A percentile compares a stretch with the other conserved stretches of the same genome.
Conservation (phyloP, 2,329 filamentous ascomycete genomes). For the Colletotrichum siamense region DNA sequence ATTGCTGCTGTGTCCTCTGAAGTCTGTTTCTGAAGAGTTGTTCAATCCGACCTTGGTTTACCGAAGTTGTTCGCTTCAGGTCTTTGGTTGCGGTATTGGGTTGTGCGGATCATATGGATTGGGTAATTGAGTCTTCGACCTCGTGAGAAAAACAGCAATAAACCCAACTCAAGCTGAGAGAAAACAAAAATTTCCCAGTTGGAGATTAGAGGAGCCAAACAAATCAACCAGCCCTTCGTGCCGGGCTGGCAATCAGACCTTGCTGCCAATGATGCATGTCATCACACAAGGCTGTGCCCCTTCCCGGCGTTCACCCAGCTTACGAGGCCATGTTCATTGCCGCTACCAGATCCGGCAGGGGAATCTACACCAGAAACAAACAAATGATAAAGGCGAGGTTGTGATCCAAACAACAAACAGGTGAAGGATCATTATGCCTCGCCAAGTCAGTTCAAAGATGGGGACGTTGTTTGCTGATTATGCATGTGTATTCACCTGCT, state of each 20-base stretch:
- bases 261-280: background rate
- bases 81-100: background rate
- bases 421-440: background rate
- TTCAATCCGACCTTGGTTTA: background rate
- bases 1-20: too few species aligned
- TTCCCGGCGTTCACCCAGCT: background rate
- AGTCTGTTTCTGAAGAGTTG: background rate
- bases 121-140: too few species aligned
- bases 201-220: background rate
- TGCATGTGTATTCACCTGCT: background rate
- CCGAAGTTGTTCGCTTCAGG: background rate
- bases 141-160: too few species aligned
- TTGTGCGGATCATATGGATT: too few species aligned
- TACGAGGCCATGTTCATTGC: background rate
- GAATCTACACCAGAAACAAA: background rate
- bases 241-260: background rate
- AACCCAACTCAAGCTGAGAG: background rate
- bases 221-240: background rate
- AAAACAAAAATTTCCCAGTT: background rate
- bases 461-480: background rate
- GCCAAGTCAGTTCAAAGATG: background rate
- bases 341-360: background rate
- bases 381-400: background rate
- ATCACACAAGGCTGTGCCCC: background rate
- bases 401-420: background rate